Evolutionary conservation across 1,139 yeast genomes (phyloP).

Genomic region (Kluyveromyces marxianus): DNA sequence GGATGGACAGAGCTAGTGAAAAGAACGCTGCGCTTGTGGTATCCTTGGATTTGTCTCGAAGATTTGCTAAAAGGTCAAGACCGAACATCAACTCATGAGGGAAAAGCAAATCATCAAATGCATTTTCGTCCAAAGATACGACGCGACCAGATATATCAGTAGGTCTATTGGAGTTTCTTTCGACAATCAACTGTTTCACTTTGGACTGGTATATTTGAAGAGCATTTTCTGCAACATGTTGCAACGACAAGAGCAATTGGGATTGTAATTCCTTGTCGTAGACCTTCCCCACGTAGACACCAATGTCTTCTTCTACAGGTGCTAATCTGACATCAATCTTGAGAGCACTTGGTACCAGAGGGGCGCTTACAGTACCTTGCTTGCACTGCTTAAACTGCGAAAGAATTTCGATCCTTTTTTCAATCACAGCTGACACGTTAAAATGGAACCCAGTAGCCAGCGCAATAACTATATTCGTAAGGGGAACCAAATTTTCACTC

Average conservation of each 20-base stretch:
- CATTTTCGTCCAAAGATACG: slow-evolving; percentile 21
- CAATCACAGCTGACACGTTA: slow-evolving; percentile 22
- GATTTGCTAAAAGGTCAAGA: slow-evolving; percentile 29
- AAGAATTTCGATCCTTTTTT: slow-evolving; percentile 22
- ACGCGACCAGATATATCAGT: slow-evolving; percentile 27
- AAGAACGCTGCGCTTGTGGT: slow-evolving; percentile 22
- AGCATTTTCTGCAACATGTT: slow-evolving; percentile 30
- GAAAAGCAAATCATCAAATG: slow-evolving; percentile 31
- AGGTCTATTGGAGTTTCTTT: slow-evolving; percentile 29
- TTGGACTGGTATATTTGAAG: slow-evolving; percentile 43
- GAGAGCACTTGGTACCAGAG: slow-evolving; percentile 11
- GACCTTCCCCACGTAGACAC: slow-evolving; percentile 14
- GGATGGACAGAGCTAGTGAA: slow-evolving; percentile 25
- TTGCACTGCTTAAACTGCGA: slow-evolving; percentile 22
- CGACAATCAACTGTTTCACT: slow-evolving; percentile 38
- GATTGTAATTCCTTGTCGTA: slow-evolving; percentile 24
- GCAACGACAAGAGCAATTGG: slow-evolving; percentile 18
- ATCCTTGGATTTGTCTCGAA: slow-evolving; percentile 22
- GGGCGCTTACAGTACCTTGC: slow-evolving; percentile 14
- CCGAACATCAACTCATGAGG: slow-evolving; percentile 31
- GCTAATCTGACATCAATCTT: slow-evolving; percentile 14
- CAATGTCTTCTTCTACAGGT: slow-evolving; percentile 10
- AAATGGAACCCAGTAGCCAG: slow-evolving; percentile 26
- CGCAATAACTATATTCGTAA: slow-evolving; percentile 23
- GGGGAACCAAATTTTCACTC: slow-evolving; percentile 22